Evolutionary conservation across 345 rosid genomes (phyloP), one percentile per base, ranked within the genome.

Genomic region (Crucihimalaya himalaica): DNA sequence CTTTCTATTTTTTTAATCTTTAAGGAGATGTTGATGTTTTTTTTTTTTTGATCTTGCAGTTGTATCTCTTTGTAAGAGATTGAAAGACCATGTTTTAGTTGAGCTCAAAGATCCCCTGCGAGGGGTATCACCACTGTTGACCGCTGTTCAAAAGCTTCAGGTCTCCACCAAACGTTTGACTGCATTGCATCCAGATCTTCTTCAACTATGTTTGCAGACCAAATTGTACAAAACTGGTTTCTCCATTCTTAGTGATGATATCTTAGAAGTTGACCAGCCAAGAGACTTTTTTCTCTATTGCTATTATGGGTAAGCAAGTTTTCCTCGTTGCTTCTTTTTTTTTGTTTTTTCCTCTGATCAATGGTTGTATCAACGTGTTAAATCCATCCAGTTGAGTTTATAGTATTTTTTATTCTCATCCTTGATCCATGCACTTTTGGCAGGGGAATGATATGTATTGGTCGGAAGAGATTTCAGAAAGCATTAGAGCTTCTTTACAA

Each of bases 401-500:
- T 54, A 54, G 54, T 31, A 25, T 39, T 2, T 31, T 18, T 7
- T 39, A 68, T 43, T 29, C 35, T 70, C 46, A 2, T 62, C 40
- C 51, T 63, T 70, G 20, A 54, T 53, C 32, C 67, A 13, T 50
- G 37, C 45, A 50, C 21, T 69, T 77, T 29, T 37, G 78, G 48
- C 83, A 95, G 99, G 81, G 99, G 99, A 68, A 95, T 92, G 93
- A 83, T 90, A 76, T 92, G 95, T 87, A 86, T 90, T 45, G 99
- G 99, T 19, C 90, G 48, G 74, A 95, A 95, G 79, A 73, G 34
- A 35, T 95, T 90, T 76, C 83, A 73, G 79, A 92, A 92, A 81
- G 98, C 97, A 67, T 73, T 87, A 86, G 97, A 90, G 91, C 98
- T 95, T 81, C 81, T 92, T 42, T 97, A 85, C 78, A 92, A 86